Evolutionary conservation across 306 rosid genomes (phyloP).

Genomic region (Quercus bicolor): DNA sequence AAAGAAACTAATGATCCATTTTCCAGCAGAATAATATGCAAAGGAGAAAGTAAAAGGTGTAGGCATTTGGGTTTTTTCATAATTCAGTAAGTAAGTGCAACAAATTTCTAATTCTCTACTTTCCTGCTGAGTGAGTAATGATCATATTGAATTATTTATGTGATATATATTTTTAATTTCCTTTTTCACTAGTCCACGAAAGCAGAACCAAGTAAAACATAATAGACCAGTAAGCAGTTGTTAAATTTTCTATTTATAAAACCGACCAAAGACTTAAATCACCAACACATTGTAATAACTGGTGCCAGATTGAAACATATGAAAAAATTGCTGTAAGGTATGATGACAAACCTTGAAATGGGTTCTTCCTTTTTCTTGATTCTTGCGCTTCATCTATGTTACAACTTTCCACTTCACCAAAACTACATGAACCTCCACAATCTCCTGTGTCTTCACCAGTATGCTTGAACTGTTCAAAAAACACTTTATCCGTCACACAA

Average conservation of each 20-base stretch:
- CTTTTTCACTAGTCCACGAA: neutral
- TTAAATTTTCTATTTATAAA: neutral
- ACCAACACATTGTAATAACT: neutral
- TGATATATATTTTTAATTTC: neutral
- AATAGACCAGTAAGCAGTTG: neutral
- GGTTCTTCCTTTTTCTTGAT: constrained; percentile 63
- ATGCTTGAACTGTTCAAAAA: constrained; percentile 62
- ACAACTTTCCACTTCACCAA: constrained; percentile 36
- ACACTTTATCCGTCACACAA: constrained; percentile 31
- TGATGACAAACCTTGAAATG: constrained; percentile 49
- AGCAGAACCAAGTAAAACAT: neutral
- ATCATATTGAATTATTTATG: neutral
- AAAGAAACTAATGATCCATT: constrained; percentile 8
- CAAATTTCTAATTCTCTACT: too few species aligned
- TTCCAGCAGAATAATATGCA: neutral
- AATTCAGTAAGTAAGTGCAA: neutral
- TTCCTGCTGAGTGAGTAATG: neutral
- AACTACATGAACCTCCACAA: constrained; percentile 20
- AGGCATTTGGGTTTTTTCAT: neutral
- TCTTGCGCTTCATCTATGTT: constrained; percentile 23
- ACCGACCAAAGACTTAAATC: neutral
- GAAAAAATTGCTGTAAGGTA: neutral
- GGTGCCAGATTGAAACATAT: neutral
- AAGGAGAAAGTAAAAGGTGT: neutral
- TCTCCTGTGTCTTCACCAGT: constrained; percentile 33